Base-by-base conservation (phyloP, 2,329 filamentous ascomycete species). In the Talaromyces sp. region DNA sequence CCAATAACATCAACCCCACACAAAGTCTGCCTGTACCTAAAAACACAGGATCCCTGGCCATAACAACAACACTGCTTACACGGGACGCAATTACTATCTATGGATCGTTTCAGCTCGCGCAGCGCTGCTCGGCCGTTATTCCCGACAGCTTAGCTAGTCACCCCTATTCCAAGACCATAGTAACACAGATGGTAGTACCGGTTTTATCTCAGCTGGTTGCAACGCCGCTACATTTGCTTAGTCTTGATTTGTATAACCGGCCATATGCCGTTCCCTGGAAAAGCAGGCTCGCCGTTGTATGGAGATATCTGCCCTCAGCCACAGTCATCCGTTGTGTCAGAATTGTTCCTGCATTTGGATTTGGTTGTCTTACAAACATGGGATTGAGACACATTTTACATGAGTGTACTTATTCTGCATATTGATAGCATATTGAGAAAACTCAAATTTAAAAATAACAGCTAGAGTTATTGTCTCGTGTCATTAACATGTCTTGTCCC, bases 31-130 rank as follows among this genome's bases (percentile, higher is more conserved):
- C 24, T 1, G 43, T 50, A 10, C 19, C 43, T 11, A 24, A 19
- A 26, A 50, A 26, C 1, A 50, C 43, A 26, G 19, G 43, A 11
- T 50, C 19, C 9, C 19, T 26, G 12, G 43, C 43, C 43, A 26
- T 26, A 11, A 50, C 43, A n/a, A 64, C 65, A 0, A 83, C 95
- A 53, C 96, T 96, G 77, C 86, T 90, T 0, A 67, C 87, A 48
- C 85, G 92, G 67, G 92, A 96, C 77, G 89, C 86, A 73, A 76
- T 95, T 61, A 96, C 92, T 57, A 91, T 96, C 67, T 95, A 94
- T 71, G 70, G 70, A 1, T 72, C 68, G 0, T 72, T 72, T 19
- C 72, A 68, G 1, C 62, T 72, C 19, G 68, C 68, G 1, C 67
- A 66, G 0, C 58, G 58, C 38, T 62, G 66, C 24, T 64, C 70